Conservation (phyloP, 2,329 filamentous ascomycete species). For the Aureobasidium sp. region DNA sequence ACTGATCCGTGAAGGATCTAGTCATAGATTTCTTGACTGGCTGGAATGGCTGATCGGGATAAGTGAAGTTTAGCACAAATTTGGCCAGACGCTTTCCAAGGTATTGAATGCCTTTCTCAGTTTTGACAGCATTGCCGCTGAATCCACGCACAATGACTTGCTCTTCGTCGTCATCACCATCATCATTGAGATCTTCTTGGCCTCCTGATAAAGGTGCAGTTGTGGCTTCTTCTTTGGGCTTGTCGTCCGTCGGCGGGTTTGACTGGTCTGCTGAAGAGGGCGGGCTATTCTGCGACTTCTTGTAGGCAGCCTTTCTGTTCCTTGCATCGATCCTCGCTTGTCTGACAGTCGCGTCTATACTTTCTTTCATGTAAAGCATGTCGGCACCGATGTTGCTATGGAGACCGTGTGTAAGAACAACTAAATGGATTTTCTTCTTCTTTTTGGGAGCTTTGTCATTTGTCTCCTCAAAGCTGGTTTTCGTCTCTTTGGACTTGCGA, state of each 20-base stretch:
- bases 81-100: slow-evolving; percentile 89
- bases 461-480: slow-evolving; percentile 17
- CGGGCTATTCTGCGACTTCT: slow-evolving; percentile 19
- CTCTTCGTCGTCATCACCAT: slow-evolving; percentile 64
- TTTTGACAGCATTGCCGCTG: slow-evolving; percentile 80
- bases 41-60: slow-evolving; percentile 84
- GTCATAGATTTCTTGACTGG: slow-evolving; percentile 54
- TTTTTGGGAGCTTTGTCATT: slow-evolving; percentile 37
- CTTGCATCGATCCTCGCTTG: slow-evolving; percentile 66
- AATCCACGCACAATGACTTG: slow-evolving; percentile 87
- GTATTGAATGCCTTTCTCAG: slow-evolving; percentile 94
- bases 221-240: slow-evolving; percentile 24
- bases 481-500: slow-evolving; percentile 8
- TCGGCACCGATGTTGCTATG: slow-evolving; percentile 94
- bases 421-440: slow-evolving; percentile 77
- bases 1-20: slow-evolving; percentile 42
- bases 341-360: slow-evolving; percentile 76
- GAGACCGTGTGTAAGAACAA: slow-evolving; percentile 86
- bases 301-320: slow-evolving; percentile 43
- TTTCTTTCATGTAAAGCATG: slow-evolving; percentile 96
- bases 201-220: slow-evolving; percentile 45
- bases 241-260: slow-evolving; percentile 25
- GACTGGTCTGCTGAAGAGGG: slow-evolving; percentile 19
- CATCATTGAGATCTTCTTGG: slow-evolving; percentile 42
- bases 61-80: slow-evolving; percentile 82